phyloP scores from a whole-genome alignment of 352 stramenopile genomes.

The Phytophthora idaei region DNA sequence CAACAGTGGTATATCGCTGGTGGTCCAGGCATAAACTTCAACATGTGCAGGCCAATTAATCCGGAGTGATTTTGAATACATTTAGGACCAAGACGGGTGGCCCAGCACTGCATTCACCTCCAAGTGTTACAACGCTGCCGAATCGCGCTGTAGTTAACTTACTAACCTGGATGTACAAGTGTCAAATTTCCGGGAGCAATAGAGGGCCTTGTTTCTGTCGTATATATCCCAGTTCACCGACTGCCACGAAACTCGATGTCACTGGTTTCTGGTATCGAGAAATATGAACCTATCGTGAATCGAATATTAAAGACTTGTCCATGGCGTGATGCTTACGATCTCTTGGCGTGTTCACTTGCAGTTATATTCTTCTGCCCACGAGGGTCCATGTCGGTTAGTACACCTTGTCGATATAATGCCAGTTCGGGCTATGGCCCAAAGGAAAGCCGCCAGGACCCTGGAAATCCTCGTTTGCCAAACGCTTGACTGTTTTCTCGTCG shows the following conservation, averaged over 20 bases:
- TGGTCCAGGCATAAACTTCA: slow-evolving; percentile 2
- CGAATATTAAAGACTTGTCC: neutral
- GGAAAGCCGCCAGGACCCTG: slow-evolving; percentile 12
- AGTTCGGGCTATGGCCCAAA: slow-evolving; percentile 1
- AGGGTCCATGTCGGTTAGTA: neutral
- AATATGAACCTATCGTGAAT: too few species aligned
- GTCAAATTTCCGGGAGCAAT: too few species aligned
- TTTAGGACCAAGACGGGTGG: too few species aligned
- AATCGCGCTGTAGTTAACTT: too few species aligned
- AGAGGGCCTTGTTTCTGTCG: too few species aligned
- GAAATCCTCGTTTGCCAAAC: slow-evolving; percentile 36
- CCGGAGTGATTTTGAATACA: neutral
- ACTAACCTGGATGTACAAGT: too few species aligned
- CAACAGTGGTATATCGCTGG: slow-evolving; percentile 10
- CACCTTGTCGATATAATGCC: slow-evolving; percentile 1
- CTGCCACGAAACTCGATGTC: too few species aligned
- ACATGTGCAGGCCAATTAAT: neutral
- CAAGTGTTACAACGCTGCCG: too few species aligned
- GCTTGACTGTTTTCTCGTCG: slow-evolving; percentile 47
- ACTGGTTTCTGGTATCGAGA: too few species aligned
- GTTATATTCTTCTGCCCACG: neutral
- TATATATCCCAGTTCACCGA: too few species aligned
- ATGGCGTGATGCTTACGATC: neutral
- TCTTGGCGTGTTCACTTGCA: too few species aligned
- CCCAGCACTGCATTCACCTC: too few species aligned